Base-by-base conservation (phyloP, 2,329 filamentous ascomycete species). In the Teratosphaeria gauchensis region DNA sequence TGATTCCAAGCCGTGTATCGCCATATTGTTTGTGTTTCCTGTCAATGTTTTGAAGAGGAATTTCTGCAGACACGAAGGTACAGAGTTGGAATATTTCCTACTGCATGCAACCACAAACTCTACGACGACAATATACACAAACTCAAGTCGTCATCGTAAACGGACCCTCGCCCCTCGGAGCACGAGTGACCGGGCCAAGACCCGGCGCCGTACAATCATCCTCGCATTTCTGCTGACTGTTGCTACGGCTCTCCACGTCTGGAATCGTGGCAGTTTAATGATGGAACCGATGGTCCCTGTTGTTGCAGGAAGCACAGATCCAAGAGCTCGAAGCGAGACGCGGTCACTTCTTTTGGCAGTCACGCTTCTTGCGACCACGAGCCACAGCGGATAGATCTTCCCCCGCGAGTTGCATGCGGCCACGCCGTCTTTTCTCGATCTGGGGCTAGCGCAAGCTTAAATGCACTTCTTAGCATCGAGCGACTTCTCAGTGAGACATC, bases 1-100 rank as follows among this genome's bases (percentile, higher is more conserved):
- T 46, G 73, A 69, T 60, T 68, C 68, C 32, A 58, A 30, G 51
- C 66, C 66, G 58, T 68, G 63, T 16, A 63, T 56, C 11, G 64
- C 77, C 75, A 67, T 71, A 32, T 12, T 59, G 71, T 28, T 72
- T 75, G 19, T 61, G 33, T n/a, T 14, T 58, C 3, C 14, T 6
- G 8, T 1, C 12, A 28, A 48, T 30, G 21, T 19, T 28, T 24
- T 51, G 38, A n/a, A 19, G 12, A 35, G 30, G 38, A 30, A 33
- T 4, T 3, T 55, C 28, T n/a, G 24, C 51, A 21, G 53, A 14
- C 9, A 42, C 56, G 51, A 48, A 57, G 53, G 59, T 53, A 33
- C 12, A 53, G 28, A 53, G 24, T 6, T 42, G 52, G 12, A 4
- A 28, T 28, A 19, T 32, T 16, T 8, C 16, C 21, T 53, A 14